A percentile compares a stretch with the other conserved stretches of the same genome.
Evolutionary conservation across 805 yeast species (phyloP).

Genomic region (Dipodascus albidus): DNA sequence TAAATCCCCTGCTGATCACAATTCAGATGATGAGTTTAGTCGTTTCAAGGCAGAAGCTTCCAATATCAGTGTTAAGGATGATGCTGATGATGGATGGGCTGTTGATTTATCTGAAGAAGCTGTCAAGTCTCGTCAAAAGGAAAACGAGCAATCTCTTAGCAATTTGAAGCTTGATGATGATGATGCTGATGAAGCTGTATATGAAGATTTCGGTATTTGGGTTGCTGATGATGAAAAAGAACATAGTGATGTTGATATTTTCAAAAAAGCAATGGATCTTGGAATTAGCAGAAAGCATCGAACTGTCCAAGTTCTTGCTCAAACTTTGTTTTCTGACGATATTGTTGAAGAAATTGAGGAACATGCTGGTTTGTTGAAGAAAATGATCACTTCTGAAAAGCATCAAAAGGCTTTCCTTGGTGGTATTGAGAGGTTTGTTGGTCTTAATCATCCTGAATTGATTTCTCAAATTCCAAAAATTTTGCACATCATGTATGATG

Average conservation of each 20-base stretch:
- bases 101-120: conserved; percentile 97
- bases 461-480: conserved; percentile 71
- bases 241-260: conserved; percentile 77
- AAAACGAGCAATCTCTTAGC: conserved; percentile 47
- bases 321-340: conserved; percentile 63
- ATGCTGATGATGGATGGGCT: conserved; percentile 92
- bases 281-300: conserved; percentile 61
- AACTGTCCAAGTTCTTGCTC: conserved; percentile 86
- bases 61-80: conserved; percentile 44
- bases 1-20: conserved; percentile 24
- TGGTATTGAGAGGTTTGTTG: conserved; percentile 89
- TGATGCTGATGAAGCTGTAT: conserved; percentile 37
- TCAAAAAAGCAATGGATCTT: conserved; percentile 75
- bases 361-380: conserved; percentile 75
- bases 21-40: conserved; percentile 63
- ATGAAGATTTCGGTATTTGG: conserved; percentile 87
- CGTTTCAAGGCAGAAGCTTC: conserved; percentile 79
- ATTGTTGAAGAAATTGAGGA: conserved; percentile 59
- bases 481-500: conserved; percentile 67
- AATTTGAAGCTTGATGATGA: conserved; percentile 29
- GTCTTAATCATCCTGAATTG: conserved; percentile 64
- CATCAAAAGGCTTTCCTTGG: conserved; percentile 88
- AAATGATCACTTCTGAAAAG: conserved; percentile 50
- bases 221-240: conserved; percentile 44
- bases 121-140: conserved; percentile 80